phyloP scores from a whole-genome alignment of 2,329 filamentous ascomycete species.

The Paraphoma chrysanthemicola region DNA sequence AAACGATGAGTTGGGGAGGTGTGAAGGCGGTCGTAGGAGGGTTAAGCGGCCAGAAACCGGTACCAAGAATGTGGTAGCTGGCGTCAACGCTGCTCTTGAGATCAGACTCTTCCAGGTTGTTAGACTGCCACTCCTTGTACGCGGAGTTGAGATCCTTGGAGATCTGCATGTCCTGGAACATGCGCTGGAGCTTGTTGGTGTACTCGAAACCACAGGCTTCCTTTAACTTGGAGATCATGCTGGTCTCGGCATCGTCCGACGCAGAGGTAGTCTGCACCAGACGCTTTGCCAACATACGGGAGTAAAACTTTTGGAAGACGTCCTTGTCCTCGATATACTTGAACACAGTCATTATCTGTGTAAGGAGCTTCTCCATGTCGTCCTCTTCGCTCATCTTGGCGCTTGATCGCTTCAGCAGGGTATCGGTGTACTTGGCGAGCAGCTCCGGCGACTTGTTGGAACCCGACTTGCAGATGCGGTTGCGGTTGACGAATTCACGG shows the following conservation, averaged over 20 bases:
- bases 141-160: slow-evolving; percentile 94
- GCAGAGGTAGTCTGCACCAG: slow-evolving; percentile 94
- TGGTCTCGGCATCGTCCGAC: slow-evolving; percentile 95
- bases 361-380: slow-evolving; percentile 86
- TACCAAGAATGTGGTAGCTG: slow-evolving; percentile 90
- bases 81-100: slow-evolving; percentile 79
- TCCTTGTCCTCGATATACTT: slow-evolving; percentile 99
- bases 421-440: slow-evolving; percentile 93
- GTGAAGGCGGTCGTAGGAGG: slow-evolving; percentile 88
- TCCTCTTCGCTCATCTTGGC: slow-evolving; percentile 92
- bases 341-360: slow-evolving; percentile 98
- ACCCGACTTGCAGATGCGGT: slow-evolving; percentile 91
- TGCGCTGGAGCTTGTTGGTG: slow-evolving; percentile 98
- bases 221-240: slow-evolving; percentile 99
- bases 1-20: slow-evolving; percentile 82
- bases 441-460: slow-evolving; percentile 95
- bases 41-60: slow-evolving; percentile 94
- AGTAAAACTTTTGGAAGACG: slow-evolving; percentile 99
- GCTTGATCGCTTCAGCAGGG: slow-evolving; percentile 84
- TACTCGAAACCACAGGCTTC: slow-evolving; percentile 99
- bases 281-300: slow-evolving; percentile 92
- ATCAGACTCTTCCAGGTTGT: slow-evolving; percentile 69
- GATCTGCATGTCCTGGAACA: slow-evolving; percentile 99
- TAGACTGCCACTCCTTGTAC: slow-evolving; percentile 80
- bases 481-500: slow-evolving; percentile 96